Percentiles rank a stretch among this genome's conserved stretches.
Evolutionary conservation across 208 protist genomes (phyloP).

Genomic region (Leptomonas pyrrhocoris): DNA sequence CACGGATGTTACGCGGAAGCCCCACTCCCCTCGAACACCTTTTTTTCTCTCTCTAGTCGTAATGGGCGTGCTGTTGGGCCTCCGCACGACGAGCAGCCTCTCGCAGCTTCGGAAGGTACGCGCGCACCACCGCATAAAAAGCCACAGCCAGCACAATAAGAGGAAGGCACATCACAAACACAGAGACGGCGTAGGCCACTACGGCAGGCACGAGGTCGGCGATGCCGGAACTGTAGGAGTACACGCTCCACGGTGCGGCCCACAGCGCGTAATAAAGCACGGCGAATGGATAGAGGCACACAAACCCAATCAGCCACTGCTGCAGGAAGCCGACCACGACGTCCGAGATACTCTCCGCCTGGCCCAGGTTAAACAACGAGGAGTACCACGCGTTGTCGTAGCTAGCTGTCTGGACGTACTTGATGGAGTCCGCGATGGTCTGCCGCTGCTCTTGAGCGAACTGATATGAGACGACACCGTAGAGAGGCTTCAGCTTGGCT

Average conservation of each 20-base stretch:
- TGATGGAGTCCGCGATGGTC: conserved; percentile 60
- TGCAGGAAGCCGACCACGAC: conserved; percentile 80
- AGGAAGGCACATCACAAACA: conserved; percentile 68
- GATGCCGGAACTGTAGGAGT: conserved; percentile 70
- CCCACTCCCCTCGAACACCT: too few relatives aligned
- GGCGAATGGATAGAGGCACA: conserved; percentile 85
- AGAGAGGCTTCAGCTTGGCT: conserved; percentile 84
- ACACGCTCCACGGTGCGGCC: conserved; percentile 77
- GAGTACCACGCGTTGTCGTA: conserved; percentile 89
- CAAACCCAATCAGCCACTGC: conserved; percentile 79
- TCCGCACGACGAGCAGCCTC: conserved; percentile 33
- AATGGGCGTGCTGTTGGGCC: conserved; percentile 17
- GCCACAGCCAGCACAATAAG: conserved; percentile 52
- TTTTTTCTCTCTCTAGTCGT: too few relatives aligned
- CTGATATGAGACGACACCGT: conserved; percentile 77
- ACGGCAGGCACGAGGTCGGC: conserved; percentile 61
- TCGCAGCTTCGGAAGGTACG: conserved; percentile 42
- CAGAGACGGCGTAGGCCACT: conserved; percentile 58
- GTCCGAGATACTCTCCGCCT: conserved; percentile 79
- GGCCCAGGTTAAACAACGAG: conserved; percentile 65
- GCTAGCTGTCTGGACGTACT: conserved; percentile 59
- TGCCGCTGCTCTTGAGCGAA: conserved; percentile 82
- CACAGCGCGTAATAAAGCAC: conserved; percentile 85
- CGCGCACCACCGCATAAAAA: conserved; percentile 36
- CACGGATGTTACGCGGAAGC: too few relatives aligned